phyloP scores from a whole-genome alignment of 352 stramenopile species.

The Blastocystis sp. region DNA sequence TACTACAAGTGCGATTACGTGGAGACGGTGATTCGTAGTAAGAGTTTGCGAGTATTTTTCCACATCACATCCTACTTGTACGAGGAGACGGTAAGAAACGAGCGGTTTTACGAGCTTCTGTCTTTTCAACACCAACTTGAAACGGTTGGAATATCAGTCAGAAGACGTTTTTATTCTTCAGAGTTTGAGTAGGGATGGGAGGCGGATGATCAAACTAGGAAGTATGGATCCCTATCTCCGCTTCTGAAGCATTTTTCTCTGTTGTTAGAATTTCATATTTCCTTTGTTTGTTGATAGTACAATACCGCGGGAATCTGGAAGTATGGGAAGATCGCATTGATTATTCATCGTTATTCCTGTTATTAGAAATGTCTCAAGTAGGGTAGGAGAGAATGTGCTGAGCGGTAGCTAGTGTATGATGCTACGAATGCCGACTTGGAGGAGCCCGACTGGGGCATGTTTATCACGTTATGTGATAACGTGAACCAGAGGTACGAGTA shows the following conservation, averaged over 20 bases:
- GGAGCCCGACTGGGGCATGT: constrained; percentile 54
- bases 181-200: background rate
- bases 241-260: constrained; percentile 40
- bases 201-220: background rate
- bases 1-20: background rate
- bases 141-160: background rate
- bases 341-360: too few species aligned
- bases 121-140: constrained; percentile 14
- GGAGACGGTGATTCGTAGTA: background rate
- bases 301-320: background rate
- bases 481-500: constrained; percentile 40
- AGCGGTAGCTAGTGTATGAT: constrained; percentile 56
- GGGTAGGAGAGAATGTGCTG: too few species aligned
- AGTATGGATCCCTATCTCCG: background rate
- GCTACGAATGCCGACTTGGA: constrained; percentile 54
- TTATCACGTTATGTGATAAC: constrained; percentile 49
- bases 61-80: constrained; percentile 37
- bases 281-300: background rate
- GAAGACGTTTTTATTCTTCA: background rate
- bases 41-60: background rate
- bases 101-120: background rate
- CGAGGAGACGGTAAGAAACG: background rate
- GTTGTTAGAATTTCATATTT: constrained; percentile 46
- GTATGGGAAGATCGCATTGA: too few species aligned
- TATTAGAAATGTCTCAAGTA: too few species aligned